A percentile compares a stretch with the other conserved stretches of the same genome.
Conservation (phyloP, 2,329 filamentous ascomycete genomes). For the Xylariaceae sp. region DNA sequence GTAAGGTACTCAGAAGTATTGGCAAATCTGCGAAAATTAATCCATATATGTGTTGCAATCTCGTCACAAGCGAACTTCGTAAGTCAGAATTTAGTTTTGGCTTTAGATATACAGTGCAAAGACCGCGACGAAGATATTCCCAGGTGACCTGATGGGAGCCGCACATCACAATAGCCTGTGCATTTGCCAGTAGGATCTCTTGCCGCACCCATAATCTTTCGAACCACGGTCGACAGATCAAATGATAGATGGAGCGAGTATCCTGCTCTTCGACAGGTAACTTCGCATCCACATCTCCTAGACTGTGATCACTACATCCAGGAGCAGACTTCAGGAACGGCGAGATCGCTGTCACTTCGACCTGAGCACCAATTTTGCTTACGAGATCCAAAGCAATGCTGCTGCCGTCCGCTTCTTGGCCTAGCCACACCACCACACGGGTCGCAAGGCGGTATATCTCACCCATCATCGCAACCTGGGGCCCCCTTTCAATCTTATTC, state of each 20-base stretch:
- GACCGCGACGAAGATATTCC: too few species aligned
- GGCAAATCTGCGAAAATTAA: too few species aligned
- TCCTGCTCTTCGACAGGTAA: not conserved
- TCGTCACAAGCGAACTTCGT: too few species aligned
- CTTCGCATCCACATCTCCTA: not conserved
- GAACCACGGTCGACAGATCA: not conserved
- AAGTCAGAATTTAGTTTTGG: too few species aligned
- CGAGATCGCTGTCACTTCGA: not conserved
- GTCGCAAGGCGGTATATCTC: not conserved
- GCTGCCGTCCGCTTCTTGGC: not conserved
- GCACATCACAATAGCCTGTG: not conserved
- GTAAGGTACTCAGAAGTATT: too few species aligned
- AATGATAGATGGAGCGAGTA: not conserved
- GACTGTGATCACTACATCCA: not conserved
- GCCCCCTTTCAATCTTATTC: not conserved
- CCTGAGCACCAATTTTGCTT: not conserved
- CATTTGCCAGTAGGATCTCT: not conserved
- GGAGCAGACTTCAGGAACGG: not conserved
- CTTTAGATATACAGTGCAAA: too few species aligned
- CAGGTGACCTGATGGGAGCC: not conserved
- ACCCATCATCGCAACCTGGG: not conserved
- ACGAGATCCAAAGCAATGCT: not conserved
- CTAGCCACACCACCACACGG: not conserved
- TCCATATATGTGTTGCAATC: too few species aligned
- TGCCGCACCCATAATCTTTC: not conserved